These are phyloP conservation scores for Pelagomonas calceolata DNA, from an alignment of 108 stramenopile species.

Conservation along the genomic window DNA sequence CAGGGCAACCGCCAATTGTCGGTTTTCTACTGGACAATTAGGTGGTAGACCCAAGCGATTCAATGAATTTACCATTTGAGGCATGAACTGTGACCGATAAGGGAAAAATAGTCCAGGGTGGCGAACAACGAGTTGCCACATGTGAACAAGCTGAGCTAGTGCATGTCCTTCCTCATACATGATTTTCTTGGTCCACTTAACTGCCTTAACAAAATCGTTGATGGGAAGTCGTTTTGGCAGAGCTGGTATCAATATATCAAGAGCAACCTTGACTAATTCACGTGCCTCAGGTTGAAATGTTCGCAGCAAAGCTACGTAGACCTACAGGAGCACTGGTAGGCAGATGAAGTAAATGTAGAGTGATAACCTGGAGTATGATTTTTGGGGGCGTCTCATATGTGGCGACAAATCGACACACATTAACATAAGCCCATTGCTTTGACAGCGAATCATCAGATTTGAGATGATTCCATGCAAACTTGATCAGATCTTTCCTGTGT, in stretches of 20 bases:
- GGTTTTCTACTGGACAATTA: constrained; percentile 51
- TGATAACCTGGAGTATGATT: constrained; percentile 64
- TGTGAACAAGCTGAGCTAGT: constrained; percentile 72
- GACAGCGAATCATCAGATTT: constrained; percentile 66
- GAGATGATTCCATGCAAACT: constrained; percentile 72
- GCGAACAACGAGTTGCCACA: constrained; percentile 67
- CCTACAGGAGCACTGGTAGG: constrained; percentile 9
- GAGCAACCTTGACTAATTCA: constrained; percentile 55
- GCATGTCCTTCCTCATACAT: constrained; percentile 84
- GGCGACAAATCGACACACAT: constrained; percentile 63
- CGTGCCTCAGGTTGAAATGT: constrained; percentile 66
- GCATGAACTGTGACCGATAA: constrained; percentile 52
- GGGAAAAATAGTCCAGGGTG: constrained; percentile 54
- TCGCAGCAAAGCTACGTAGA: constrained; percentile 56
- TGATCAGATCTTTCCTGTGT: constrained; percentile 63
- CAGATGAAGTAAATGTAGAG: constrained; percentile 13
- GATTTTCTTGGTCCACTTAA: constrained; percentile 69
- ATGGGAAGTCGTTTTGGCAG: constrained; percentile 45
- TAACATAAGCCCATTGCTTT: constrained; percentile 82
- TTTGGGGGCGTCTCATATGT: constrained; percentile 67
- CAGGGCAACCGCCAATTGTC: constrained; percentile 55
- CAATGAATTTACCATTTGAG: constrained; percentile 71
- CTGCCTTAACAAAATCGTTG: constrained; percentile 48
- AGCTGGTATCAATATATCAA: constrained; percentile 72
- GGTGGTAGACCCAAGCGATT: constrained; percentile 64